Conservation (phyloP, 1,139 yeast genomes). For the Saccharomycopsis crataegensis region DNA sequence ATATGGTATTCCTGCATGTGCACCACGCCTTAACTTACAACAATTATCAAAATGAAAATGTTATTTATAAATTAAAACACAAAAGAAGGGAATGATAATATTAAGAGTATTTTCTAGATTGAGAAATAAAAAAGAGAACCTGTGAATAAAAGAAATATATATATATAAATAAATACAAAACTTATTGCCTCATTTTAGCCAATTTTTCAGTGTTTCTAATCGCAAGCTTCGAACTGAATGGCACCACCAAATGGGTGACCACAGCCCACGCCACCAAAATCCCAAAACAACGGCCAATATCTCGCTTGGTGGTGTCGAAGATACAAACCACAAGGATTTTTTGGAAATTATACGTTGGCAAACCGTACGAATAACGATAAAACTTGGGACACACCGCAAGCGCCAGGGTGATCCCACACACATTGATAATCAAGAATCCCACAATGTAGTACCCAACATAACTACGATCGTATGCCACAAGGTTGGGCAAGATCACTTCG, state of each 20-base stretch:
- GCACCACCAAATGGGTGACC: background rate
- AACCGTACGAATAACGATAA: slow-evolving; percentile 44
- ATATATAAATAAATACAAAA: too few species aligned
- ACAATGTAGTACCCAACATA: slow-evolving; percentile 42
- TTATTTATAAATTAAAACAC: too few species aligned
- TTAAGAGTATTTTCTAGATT: too few species aligned
- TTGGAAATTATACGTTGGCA: slow-evolving; percentile 43
- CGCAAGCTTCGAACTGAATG: slow-evolving; percentile 8
- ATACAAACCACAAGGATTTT: slow-evolving; percentile 40
- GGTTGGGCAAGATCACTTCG: slow-evolving; percentile 35
- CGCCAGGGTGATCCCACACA: slow-evolving; percentile 43
- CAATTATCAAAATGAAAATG: too few species aligned
- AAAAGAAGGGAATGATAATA: too few species aligned
- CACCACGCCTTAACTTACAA: too few species aligned
- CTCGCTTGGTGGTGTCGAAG: slow-evolving; percentile 39
- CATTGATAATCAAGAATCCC: slow-evolving; percentile 36
- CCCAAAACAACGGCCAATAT: slow-evolving; percentile 42
- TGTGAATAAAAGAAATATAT: slow-evolving; percentile 26
- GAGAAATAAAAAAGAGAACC: slow-evolving; percentile 23
- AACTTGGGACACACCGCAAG: slow-evolving; percentile 38
- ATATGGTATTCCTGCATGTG: too few species aligned
- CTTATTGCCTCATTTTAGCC: slow-evolving; percentile 3
- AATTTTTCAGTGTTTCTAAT: slow-evolving; percentile 2
- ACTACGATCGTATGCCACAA: slow-evolving; percentile 35
- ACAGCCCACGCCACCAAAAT: slow-evolving; percentile 38